A percentile compares a stretch with the other conserved stretches of the same genome.
phyloP scores from a whole-genome alignment of 495 filamentous ascomycete genomes.

The Aspergillus diversus region DNA sequence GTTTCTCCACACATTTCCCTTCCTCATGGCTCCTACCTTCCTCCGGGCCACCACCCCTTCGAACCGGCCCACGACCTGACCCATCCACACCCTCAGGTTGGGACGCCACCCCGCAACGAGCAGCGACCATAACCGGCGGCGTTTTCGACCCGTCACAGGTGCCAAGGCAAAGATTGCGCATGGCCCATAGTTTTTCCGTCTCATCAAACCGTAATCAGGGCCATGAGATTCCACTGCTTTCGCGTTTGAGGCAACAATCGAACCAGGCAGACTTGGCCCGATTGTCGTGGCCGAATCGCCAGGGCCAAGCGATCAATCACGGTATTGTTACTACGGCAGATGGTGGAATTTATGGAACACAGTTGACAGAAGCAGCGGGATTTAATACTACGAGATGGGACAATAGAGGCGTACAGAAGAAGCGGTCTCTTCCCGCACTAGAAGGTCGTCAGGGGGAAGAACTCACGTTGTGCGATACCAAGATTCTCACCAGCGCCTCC shows the following conservation, averaged over 20 bases:
- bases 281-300: background rate
- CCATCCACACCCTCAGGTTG: background rate
- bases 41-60: background rate
- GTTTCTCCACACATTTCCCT: background rate
- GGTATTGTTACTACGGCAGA: background rate
- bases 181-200: background rate
- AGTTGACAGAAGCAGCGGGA: background rate
- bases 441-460: background rate
- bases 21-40: constrained; percentile 1
- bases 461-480: background rate
- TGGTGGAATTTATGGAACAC: background rate
- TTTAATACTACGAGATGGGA: background rate
- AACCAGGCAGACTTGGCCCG: background rate
- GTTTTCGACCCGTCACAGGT: background rate
- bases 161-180: background rate
- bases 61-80: background rate
- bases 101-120: background rate
- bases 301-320: background rate
- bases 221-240: background rate
- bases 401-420: background rate
- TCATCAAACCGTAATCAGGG: background rate
- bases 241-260: background rate
- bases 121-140: background rate
- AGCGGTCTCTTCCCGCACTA: background rate
- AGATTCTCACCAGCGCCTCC: background rate